These are phyloP conservation scores for Mortierella sp. DNA, from an alignment of 371 early-diverging fungal species.

Conservation along the genomic window DNA sequence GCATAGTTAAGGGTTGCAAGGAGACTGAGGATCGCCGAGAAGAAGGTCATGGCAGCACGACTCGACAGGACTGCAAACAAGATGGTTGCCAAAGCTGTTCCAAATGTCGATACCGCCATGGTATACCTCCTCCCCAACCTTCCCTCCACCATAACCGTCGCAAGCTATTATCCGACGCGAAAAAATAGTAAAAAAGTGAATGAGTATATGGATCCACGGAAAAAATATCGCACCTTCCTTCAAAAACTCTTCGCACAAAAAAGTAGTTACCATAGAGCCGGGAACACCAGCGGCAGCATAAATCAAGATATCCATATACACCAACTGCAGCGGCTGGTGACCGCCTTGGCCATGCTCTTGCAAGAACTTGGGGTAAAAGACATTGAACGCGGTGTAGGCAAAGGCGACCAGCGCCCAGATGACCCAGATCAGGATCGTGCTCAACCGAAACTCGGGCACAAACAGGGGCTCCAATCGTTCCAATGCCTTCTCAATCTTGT, in stretches of 20 bases:
- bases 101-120: slow-evolving; percentile 83
- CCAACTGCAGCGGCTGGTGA: slow-evolving; percentile 64
- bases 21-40: slow-evolving; percentile 78
- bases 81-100: slow-evolving; percentile 75
- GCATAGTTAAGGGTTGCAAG: slow-evolving; percentile 87
- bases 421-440: slow-evolving; percentile 80
- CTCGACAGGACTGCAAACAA: slow-evolving; percentile 72
- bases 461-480: slow-evolving; percentile 60
- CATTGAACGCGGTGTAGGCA: slow-evolving; percentile 91
- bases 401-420: slow-evolving; percentile 86
- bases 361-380: slow-evolving; percentile 83
- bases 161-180: slow-evolving; percentile 61
- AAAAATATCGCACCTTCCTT: background rate
- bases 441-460: slow-evolving; percentile 65
- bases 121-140: slow-evolving; percentile 85
- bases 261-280: slow-evolving; percentile 75
- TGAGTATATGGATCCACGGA: background rate
- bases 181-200: background rate
- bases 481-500: slow-evolving; percentile 15
- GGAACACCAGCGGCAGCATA: slow-evolving; percentile 86
- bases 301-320: slow-evolving; percentile 83
- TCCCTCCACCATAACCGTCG: slow-evolving; percentile 82
- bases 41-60: slow-evolving; percentile 69
- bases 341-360: slow-evolving; percentile 67
- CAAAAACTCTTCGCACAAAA: background rate